Base-by-base conservation (phyloP, 2,329 filamentous ascomycete genomes). In the Fusarium graminum region DNA sequence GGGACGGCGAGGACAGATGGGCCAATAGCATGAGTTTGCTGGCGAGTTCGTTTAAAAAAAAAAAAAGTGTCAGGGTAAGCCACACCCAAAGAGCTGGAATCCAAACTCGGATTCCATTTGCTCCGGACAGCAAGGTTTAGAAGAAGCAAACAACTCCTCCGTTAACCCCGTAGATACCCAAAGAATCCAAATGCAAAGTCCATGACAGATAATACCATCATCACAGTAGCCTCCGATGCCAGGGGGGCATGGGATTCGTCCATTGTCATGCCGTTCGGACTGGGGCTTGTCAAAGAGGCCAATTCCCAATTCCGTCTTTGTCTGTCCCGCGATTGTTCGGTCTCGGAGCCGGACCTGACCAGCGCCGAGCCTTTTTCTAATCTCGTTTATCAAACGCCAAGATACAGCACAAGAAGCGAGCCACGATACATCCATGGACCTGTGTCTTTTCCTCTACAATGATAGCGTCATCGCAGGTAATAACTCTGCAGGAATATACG, bases 331-430 rank as follows among this genome's bases (percentile, higher is more conserved):
- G 38, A 68, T 50, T 57, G 28, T 65, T 67, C 60, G 64, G 64
- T 39, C 34, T 66, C 58, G 40, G 52, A 50, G 53, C 54, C 40
- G 62, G 63, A 57, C 45, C 34, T 12, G 25, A 42, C 17, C 36
- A 51, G 14, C 42, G 36, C 52, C 59, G 41, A 59, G 52, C 59
- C 30, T 40, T 34, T 34, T 28, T 30, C 22, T 60, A 55, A 59
- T 59, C 52, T 64, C 60, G 59, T 63, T 58, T 59, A 60, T 50
- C 59, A 64, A 63, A 12, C 36, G 59, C 59, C 41, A 63, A 63
- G 60, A 63, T 38, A 7, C 28, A 22, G 36, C 54, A 44, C 39
- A 56, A 51, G 39, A 58, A 52, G 44, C 59, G 40, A 63, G 17
- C 45, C 22, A 34, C 38, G 50, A 46, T 26, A 62, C 45, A 13